Conservation (phyloP, 345 rosid species). For the Triadica sebifera region DNA sequence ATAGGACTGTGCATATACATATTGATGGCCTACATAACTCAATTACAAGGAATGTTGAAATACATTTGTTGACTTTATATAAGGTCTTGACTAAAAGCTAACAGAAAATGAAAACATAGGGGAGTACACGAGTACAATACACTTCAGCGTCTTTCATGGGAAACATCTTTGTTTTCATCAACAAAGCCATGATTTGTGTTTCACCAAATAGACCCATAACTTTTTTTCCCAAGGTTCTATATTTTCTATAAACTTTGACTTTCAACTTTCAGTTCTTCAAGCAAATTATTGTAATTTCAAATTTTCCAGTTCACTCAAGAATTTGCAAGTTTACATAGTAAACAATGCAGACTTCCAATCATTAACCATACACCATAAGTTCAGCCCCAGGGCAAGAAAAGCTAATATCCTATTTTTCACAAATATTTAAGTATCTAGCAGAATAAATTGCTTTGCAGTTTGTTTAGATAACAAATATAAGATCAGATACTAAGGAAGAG, state of each 20-base stretch:
- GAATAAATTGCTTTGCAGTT: background rate
- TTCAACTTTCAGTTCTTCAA: background rate
- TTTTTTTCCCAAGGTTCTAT: no score
- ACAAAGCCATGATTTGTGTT: no score
- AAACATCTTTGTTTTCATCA: background rate
- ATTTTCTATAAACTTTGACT: background rate
- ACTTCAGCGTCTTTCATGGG: background rate
- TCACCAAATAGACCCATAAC: no score
- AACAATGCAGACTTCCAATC: background rate
- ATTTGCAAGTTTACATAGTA: background rate
- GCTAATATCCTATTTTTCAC: no score
- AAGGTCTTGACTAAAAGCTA: background rate
- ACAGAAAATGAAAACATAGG: background rate
- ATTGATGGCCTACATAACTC: background rate
- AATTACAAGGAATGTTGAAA: background rate
- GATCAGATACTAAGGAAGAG: background rate
- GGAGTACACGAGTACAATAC: background rate
- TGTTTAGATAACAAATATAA: background rate
- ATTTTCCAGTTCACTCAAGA: background rate
- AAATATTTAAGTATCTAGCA: no score
- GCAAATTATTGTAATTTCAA: no score
- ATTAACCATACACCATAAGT: background rate
- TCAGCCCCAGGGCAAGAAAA: background rate
- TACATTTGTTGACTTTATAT: background rate
- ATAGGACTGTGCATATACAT: background rate